Evolutionary conservation across 2,329 filamentous ascomycete genomes (phyloP).

Genomic region (Colletotrichum lupini): DNA sequence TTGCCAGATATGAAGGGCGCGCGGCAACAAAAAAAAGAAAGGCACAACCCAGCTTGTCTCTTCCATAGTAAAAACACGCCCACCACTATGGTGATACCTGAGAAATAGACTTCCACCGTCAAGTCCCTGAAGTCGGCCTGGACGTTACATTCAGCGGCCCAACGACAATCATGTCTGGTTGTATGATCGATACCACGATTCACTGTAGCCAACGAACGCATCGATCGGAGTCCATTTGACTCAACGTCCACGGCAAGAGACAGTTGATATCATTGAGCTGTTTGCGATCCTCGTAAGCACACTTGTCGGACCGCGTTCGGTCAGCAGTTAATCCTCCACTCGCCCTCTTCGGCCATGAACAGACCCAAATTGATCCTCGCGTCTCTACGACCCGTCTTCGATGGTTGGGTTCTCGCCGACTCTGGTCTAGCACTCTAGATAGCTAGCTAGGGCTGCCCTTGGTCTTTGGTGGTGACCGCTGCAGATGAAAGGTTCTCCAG

Average conservation of each 20-base stretch:
- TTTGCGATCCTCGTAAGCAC: background rate
- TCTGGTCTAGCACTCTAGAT: background rate
- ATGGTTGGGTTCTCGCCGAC: background rate
- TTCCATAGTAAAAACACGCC: background rate
- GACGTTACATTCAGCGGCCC: background rate
- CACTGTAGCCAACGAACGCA: background rate
- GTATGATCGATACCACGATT: background rate
- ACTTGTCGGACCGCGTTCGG: background rate
- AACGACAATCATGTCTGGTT: background rate
- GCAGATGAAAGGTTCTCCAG: slow-evolving; percentile 15
- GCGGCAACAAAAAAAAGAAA: slow-evolving; percentile 7
- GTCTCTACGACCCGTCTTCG: background rate
- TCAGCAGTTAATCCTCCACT: background rate
- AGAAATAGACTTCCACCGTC: background rate
- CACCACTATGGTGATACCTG: background rate
- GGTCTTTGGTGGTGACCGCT: background rate
- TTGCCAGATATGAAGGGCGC: background rate
- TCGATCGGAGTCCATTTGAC: background rate
- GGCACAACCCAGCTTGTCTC: slow-evolving; percentile 4
- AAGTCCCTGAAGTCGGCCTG: background rate
- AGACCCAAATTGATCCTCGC: background rate
- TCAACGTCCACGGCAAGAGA: background rate
- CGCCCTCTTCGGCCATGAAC: background rate
- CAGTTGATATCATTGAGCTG: background rate
- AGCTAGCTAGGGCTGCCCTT: slow-evolving; percentile 2